Base-by-base conservation (phyloP, 2,329 filamentous ascomycete species). In the Cordyceps farinosa region DNA sequence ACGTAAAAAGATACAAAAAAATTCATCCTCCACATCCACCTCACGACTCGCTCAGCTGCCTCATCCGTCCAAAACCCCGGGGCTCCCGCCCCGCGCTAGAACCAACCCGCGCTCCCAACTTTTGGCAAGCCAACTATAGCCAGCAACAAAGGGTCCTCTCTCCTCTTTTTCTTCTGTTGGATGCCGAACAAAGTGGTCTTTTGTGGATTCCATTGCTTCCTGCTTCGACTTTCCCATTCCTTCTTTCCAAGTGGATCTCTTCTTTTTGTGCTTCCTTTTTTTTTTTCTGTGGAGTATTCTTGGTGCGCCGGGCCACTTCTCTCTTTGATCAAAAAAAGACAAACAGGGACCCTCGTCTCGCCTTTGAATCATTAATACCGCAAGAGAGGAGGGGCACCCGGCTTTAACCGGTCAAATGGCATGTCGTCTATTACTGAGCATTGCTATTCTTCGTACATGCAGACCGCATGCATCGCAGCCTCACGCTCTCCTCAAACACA, bases 361-460 rank as follows among this genome's bases (percentile, higher is more conserved):
- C 10, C 40, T 29, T 17, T 17, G 15, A 9, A n/a, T 38, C 17
- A 57, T 22, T 36, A 47, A 58, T 48, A 58, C 42, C 55, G 56
- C 32, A 58, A 38, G 5, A 13, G 36, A 32, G 45, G 22, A 9
- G 44, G 36, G n/a, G 27, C 45, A 13, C 45, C 32, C 57, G 57
- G 40, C 30, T 38, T 53, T 54, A 36, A 54, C 58, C 50, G 50
- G 42, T n/a, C 58, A 53, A 61, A 61, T 61, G 7, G 32, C n/a
- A 61, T 17, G 17, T 13, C 40, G 27, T 38, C 38, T 45, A 54
- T 61, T 61, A 61, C 47, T 22, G 47, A 59, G 5, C 56, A 59
- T 40, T 48, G 38, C 15, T 8, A 45, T 17, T 45, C 42, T 45
- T 45, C 7, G 10, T 17, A 42, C 42, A 22, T 22, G 22, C 22